phyloP scores from a whole-genome alignment of 352 stramenopile species.

The Thraustochytrium sp. region DNA sequence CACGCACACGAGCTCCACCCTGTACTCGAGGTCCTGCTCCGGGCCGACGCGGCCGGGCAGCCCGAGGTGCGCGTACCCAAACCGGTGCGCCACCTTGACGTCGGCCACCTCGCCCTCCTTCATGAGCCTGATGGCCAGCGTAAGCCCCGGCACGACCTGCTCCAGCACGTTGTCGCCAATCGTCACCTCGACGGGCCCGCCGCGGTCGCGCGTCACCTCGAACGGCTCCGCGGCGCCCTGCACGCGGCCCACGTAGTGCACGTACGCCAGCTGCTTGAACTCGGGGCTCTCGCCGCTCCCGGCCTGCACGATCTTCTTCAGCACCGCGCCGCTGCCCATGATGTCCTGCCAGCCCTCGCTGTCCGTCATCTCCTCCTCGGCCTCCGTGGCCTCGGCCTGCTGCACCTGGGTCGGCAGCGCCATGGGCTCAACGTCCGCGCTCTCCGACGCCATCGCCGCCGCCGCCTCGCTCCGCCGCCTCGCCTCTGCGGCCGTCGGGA shows the following conservation, averaged over 20 bases:
- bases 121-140: slow-evolving; percentile 5
- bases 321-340: slow-evolving; percentile 3
- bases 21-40: slow-evolving; percentile 8
- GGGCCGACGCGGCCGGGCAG: neutral
- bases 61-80: neutral
- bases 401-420: no score
- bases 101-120: slow-evolving; percentile 18
- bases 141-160: slow-evolving; percentile 4
- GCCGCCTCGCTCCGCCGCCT: neutral
- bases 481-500: neutral
- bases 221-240: neutral
- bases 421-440: no score
- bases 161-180: slow-evolving; percentile 26
- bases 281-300: neutral
- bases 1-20: neutral
- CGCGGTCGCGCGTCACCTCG: neutral
- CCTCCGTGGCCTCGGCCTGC: no score
- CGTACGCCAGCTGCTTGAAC: slow-evolving; percentile 10
- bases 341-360: neutral
- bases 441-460: neutral
- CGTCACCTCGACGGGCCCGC: neutral
- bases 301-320: neutral
- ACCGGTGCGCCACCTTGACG: slow-evolving; percentile 13
- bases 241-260: slow-evolving; percentile 11
- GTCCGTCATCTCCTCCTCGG: neutral